A percentile compares a stretch with the other conserved stretches of the same genome.
These are phyloP conservation scores for Polygonum aviculare DNA, from an alignment of 148 eudicot genomes.

Conservation along the genomic window DNA sequence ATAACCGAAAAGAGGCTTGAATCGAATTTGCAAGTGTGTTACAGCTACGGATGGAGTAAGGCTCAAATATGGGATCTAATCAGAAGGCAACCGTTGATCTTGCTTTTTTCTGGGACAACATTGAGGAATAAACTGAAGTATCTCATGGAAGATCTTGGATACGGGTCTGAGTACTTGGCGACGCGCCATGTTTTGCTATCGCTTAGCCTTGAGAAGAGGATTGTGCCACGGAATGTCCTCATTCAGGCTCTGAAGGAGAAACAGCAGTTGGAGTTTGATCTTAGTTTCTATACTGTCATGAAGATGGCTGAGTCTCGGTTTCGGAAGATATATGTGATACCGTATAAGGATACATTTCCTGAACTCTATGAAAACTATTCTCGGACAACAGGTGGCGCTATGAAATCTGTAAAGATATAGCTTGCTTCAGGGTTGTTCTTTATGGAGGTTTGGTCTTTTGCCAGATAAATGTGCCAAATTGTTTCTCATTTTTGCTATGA, in stretches of 20 bases:
- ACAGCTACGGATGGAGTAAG: conserved; percentile 11
- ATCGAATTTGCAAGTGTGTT: background rate
- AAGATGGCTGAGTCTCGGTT: background rate
- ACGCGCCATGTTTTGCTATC: background rate
- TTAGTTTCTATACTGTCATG: background rate
- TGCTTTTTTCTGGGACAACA: background rate
- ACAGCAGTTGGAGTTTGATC: background rate
- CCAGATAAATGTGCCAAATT: too few relatives aligned
- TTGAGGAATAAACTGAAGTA: background rate
- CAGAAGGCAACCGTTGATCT: background rate
- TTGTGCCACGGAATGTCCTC: background rate
- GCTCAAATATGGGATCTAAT: background rate
- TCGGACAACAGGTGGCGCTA: too few relatives aligned
- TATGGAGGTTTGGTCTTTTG: too few relatives aligned
- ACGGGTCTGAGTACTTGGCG: background rate
- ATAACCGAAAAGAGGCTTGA: background rate
- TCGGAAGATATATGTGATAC: background rate
- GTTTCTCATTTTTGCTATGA: too few relatives aligned
- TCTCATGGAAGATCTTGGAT: conserved; percentile 8
- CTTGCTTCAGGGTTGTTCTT: too few relatives aligned
- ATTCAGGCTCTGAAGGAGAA: background rate
- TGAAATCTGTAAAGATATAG: too few relatives aligned
- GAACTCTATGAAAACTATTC: background rate
- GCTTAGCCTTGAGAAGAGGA: background rate
- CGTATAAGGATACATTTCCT: background rate